These are phyloP conservation scores for Crotalaria pallida DNA, from an alignment of 306 rosid species.

Conservation along the genomic window DNA sequence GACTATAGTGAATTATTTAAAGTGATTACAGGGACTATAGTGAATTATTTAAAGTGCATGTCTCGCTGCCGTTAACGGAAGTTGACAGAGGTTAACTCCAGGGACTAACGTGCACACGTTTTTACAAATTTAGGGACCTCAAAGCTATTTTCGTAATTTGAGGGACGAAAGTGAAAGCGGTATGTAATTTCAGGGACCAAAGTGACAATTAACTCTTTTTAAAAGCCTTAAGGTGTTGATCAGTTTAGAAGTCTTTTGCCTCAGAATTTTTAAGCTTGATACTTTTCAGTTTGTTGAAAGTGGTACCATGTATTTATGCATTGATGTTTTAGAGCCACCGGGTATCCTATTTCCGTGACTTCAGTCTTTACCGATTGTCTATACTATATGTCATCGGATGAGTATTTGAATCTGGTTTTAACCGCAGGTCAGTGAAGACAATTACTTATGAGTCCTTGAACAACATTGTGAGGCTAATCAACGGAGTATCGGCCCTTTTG, in stretches of 20 bases:
- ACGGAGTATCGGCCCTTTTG: slow-evolving; percentile 85
- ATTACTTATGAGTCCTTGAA: slow-evolving; percentile 74
- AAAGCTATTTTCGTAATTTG: no score
- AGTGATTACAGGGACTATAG: no score
- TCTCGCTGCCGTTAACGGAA: no score
- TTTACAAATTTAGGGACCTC: no score
- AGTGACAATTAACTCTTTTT: no score
- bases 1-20: no score
- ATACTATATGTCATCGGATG: background rate
- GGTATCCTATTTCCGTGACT: background rate
- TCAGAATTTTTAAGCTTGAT: background rate
- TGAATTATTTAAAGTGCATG: no score
- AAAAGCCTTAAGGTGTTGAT: background rate
- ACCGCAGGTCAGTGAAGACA: slow-evolving; percentile 85
- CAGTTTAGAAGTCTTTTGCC: background rate
- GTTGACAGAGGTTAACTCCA: no score
- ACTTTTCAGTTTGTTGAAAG: slow-evolving; percentile 3
- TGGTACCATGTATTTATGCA: background rate
- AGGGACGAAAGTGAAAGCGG: no score
- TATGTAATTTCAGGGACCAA: no score
- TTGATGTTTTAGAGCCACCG: background rate
- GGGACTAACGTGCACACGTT: no score
- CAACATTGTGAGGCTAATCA: slow-evolving; percentile 73
- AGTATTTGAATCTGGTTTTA: slow-evolving; percentile 19
- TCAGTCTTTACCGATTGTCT: background rate